A percentile compares a stretch with the other conserved stretches of the same genome.
Conservation (phyloP, 768 basidiomycete species). For the Holtermanniella nyarrowii region DNA sequence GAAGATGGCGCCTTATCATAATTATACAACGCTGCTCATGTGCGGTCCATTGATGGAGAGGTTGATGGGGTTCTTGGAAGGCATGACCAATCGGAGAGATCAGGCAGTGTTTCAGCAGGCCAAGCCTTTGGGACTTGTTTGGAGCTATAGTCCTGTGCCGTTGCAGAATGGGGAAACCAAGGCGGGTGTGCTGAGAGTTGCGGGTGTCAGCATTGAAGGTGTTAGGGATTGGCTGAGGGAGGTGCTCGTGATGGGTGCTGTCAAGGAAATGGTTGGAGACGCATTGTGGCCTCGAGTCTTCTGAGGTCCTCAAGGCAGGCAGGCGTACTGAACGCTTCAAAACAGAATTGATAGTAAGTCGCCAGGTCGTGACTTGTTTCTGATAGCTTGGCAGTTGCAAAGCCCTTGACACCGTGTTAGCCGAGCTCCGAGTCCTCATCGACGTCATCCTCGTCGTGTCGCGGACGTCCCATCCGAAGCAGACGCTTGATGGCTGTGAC, state of each 20-base stretch:
- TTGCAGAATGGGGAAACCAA: constrained; percentile 45
- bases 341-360: no score
- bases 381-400: no score
- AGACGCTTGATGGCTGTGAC: no score
- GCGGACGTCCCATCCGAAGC: no score
- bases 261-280: constrained; percentile 28
- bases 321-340: no score
- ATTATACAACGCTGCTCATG: constrained; percentile 78
- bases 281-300: constrained; percentile 36
- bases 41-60: constrained; percentile 55
- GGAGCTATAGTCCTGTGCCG: constrained; percentile 53
- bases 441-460: no score
- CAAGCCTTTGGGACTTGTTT: constrained; percentile 56
- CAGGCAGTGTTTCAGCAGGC: constrained; percentile 49
- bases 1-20: constrained; percentile 67
- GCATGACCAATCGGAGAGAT: constrained; percentile 49
- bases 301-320: no score
- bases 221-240: constrained; percentile 61
- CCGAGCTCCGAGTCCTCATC: no score
- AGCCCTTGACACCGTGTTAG: no score
- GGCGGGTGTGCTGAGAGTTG: constrained; percentile 59
- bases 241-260: constrained; percentile 42
- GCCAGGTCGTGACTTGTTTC: no score
- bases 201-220: constrained; percentile 64
- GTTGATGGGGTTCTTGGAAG: constrained; percentile 48